Evolutionary conservation across 768 basidiomycete species (phyloP).

Genomic region (Leucocoprinus leucothites): DNA sequence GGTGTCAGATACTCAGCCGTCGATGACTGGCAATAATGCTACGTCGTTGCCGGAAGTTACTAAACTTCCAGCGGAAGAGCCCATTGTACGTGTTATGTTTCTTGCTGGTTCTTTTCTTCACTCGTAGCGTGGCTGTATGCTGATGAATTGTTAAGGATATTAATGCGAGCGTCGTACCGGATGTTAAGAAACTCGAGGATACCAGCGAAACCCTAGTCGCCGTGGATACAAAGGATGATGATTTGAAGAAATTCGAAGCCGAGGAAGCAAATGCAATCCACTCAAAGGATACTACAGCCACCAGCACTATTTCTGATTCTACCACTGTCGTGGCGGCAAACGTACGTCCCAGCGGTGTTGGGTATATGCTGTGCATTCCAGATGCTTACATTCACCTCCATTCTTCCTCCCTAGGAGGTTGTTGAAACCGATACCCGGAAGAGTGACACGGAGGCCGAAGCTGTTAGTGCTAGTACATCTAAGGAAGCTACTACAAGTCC

Average conservation of each 20-base stretch:
- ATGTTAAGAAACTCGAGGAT: not conserved
- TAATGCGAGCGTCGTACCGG: not conserved
- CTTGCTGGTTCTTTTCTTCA: too few species aligned
- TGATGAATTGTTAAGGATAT: not conserved
- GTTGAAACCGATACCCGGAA: not conserved
- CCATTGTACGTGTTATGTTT: not conserved
- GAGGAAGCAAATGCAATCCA: not conserved
- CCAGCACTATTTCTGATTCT: not conserved
- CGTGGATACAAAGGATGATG: not conserved
- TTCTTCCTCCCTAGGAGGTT: not conserved
- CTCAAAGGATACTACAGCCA: constrained; percentile 5
- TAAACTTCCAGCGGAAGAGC: constrained; percentile 1
- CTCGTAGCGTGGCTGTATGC: not conserved
- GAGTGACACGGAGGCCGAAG: constrained; percentile 1
- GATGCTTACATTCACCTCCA: not conserved
- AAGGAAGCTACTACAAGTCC: not conserved
- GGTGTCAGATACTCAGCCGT: not conserved
- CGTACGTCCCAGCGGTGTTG: not conserved
- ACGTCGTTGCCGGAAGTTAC: not conserved
- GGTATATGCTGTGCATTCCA: not conserved
- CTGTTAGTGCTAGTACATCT: not conserved
- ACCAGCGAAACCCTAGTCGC: not conserved
- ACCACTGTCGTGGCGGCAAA: not conserved
- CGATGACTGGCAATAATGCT: not conserved
- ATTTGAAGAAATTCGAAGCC: not conserved